Evolutionary conservation across 495 filamentous ascomycete genomes (phyloP).

Genomic region (Hypoxylon crocopeplum): DNA sequence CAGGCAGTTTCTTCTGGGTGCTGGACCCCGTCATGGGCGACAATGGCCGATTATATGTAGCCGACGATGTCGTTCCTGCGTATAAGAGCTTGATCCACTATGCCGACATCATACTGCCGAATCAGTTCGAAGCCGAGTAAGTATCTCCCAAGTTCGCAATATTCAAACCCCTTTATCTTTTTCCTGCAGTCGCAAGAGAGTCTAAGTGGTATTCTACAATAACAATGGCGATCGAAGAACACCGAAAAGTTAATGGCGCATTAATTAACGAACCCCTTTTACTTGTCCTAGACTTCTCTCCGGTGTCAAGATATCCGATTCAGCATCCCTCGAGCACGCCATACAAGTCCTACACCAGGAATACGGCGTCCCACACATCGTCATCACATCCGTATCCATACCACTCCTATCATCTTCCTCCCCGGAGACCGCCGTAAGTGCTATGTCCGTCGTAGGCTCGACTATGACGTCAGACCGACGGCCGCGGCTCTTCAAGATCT

Average conservation of each 20-base stretch:
- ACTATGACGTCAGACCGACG: constrained; percentile 67
- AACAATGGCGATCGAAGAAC: neutral
- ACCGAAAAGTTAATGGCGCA: neutral
- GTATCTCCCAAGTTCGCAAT: constrained; percentile 27
- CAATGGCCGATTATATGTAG: constrained; percentile 88
- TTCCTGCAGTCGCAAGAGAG: neutral
- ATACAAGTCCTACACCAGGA: constrained; percentile 77
- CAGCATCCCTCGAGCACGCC: constrained; percentile 71
- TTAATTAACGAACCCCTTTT: constrained; percentile 5
- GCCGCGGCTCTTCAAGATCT: constrained; percentile 81
- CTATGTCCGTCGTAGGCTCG: constrained; percentile 80
- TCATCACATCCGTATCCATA: constrained; percentile 83
- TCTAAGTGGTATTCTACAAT: neutral
- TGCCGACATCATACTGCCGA: constrained; percentile 92
- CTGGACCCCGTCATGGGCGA: constrained; percentile 99
- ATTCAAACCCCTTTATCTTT: neutral
- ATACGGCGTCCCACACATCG: constrained; percentile 84
- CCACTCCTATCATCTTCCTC: constrained; percentile 43
- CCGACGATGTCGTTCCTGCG: constrained; percentile 85
- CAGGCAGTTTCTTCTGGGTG: constrained; percentile 94
- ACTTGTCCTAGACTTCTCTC: constrained; percentile 70
- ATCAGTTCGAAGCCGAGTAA: constrained; percentile 97
- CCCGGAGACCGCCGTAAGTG: constrained; percentile 45
- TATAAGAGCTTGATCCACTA: constrained; percentile 79
- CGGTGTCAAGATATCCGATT: constrained; percentile 78